phyloP scores from a whole-genome alignment of 208 protist species.

The Balamuthia mandrillaris region DNA sequence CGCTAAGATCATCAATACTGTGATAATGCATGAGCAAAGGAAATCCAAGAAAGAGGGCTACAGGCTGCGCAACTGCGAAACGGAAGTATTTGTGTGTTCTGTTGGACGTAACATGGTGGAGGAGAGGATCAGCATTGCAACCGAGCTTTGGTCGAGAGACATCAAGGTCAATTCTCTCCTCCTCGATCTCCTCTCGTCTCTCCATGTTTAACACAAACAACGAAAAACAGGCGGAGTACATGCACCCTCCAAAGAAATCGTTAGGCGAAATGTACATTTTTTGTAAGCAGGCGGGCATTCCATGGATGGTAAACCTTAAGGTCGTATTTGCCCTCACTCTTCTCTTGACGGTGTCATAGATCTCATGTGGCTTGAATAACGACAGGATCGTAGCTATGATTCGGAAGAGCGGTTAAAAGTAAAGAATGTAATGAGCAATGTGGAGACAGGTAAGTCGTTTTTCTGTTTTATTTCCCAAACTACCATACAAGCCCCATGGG shows the following conservation, averaged over 20 bases:
- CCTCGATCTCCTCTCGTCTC: neutral
- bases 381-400: too few species aligned
- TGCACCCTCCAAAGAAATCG: neutral
- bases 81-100: conserved; percentile 1
- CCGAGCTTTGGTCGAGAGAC: conserved; percentile 21
- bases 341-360: too few species aligned
- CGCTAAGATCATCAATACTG: conserved; percentile 13
- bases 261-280: too few species aligned
- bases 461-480: too few species aligned
- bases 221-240: neutral
- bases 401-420: too few species aligned
- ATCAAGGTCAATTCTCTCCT: conserved; percentile 10
- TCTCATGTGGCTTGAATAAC: too few species aligned
- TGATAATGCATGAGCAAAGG: neutral
- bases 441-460: too few species aligned
- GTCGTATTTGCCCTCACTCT: neutral
- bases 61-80: conserved; percentile 14
- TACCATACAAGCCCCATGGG: too few species aligned
- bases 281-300: conserved; percentile 7
- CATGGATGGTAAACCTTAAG: neutral
- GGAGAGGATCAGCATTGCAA: conserved; percentile 1
- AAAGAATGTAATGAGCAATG: too few species aligned
- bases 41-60: conserved; percentile 3
- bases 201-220: neutral
- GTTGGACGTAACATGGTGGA: conserved; percentile 5